Percentiles rank a stretch among this genome's conserved stretches.
Evolutionary conservation across 768 basidiomycete genomes (phyloP).

Genomic region (Lactarius hatsudake): DNA sequence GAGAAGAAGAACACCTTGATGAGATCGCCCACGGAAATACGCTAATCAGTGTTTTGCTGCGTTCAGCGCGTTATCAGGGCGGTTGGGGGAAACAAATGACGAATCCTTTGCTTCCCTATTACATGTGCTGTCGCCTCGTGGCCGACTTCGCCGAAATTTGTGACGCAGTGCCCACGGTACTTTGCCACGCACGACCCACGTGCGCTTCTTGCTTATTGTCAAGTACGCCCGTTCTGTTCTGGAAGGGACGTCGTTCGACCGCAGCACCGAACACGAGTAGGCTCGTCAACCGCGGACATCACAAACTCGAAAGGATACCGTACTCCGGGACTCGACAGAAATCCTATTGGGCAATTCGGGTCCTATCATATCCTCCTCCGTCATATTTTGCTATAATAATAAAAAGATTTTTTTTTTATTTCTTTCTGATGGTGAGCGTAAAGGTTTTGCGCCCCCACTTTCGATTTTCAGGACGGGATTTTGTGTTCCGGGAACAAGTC

Average conservation of each 20-base stretch:
- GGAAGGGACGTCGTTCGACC: neutral
- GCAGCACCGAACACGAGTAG: neutral
- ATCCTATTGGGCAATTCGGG: neutral
- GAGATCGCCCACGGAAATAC: neutral
- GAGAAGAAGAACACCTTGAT: neutral
- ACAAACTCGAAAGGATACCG: too few species aligned
- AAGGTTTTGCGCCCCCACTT: neutral
- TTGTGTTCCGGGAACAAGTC: neutral
- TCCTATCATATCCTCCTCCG: neutral
- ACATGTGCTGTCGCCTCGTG: constrained; percentile 13
- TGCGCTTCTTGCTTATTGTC: constrained; percentile 7
- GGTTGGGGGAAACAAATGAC: neutral
- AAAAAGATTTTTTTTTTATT: too few species aligned
- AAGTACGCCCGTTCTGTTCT: neutral
- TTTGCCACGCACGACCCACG: neutral
- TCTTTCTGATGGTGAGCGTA: neutral
- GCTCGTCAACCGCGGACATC: constrained; percentile 12
- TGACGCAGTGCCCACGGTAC: constrained; percentile 1
- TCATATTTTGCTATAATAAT: too few species aligned
- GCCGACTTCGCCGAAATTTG: constrained; percentile 13
- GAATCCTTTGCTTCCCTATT: neutral
- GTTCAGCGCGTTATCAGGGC: neutral
- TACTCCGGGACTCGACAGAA: neutral
- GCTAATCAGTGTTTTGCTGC: constrained; percentile 3
- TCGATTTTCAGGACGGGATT: neutral